Evolutionary conservation across 805 yeast species (phyloP).

Genomic region (Zygosaccharomyces gambellarensis): DNA sequence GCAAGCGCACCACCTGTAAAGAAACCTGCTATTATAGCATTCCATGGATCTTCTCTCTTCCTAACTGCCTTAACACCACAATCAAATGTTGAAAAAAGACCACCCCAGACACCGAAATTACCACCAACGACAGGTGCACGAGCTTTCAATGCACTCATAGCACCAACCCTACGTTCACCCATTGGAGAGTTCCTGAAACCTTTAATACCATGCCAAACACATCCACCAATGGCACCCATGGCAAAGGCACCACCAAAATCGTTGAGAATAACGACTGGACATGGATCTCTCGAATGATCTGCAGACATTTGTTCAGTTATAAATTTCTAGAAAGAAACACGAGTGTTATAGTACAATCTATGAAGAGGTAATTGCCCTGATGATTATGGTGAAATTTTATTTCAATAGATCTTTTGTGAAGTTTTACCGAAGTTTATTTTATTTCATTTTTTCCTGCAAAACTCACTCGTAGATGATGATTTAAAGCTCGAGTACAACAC

Average conservation of each 20-base stretch:
- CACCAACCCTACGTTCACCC: constrained; percentile 91
- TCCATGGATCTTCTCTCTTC: constrained; percentile 98
- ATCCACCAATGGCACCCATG: constrained; percentile 99
- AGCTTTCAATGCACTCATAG: constrained; percentile 84
- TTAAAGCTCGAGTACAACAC: neutral
- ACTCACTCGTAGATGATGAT: neutral
- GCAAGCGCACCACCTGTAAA: constrained; percentile 98
- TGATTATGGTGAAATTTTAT: neutral
- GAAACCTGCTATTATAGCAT: constrained; percentile 96
- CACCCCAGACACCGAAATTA: constrained; percentile 99
- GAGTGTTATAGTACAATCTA: neutral
- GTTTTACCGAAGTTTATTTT: neutral
- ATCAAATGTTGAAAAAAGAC: constrained; percentile 90
- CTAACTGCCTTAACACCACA: constrained; percentile 93
- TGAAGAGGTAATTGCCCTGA: neutral
- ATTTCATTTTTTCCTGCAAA: neutral
- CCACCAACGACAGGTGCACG: constrained; percentile 99
- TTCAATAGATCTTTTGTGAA: neutral
- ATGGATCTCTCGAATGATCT: constrained; percentile 98
- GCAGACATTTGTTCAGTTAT: constrained; percentile 56
- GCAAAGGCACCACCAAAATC: constrained; percentile 99
- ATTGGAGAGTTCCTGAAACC: constrained; percentile 97
- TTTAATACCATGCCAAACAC: constrained; percentile 97
- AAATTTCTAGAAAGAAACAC: neutral
- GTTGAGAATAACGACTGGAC: constrained; percentile 91